Conservation (phyloP, 2,329 filamentous ascomycete genomes). For the Colletotrichum musae region DNA sequence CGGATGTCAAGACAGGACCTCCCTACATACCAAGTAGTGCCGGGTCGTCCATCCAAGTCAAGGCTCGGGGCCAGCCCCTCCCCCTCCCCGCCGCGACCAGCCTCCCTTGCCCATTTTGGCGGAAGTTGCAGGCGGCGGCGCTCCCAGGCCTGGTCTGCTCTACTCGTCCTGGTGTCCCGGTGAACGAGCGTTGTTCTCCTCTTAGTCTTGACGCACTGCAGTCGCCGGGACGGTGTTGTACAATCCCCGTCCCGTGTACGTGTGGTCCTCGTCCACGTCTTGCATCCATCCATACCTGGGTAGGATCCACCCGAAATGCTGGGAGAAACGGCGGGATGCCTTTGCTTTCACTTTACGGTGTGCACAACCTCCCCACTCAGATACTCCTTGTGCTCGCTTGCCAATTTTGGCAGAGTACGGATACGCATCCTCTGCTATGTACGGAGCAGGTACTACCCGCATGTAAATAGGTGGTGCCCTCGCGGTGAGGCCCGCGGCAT, state of each 20-base stretch:
- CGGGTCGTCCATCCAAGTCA: conserved; percentile 25
- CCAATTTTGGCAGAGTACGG: too few relatives aligned
- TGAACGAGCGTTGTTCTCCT: conserved; percentile 35
- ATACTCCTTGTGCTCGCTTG: too few relatives aligned
- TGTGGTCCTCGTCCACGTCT: conserved; percentile 7
- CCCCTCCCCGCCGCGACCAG: conserved; percentile 26
- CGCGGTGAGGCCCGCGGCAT: too few relatives aligned
- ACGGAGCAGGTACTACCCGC: too few relatives aligned
- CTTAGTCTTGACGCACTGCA: conserved; percentile 3
- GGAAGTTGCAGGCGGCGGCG: background rate
- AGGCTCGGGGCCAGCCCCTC: conserved; percentile 19
- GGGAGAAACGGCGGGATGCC: too few relatives aligned
- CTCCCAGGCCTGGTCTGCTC: conserved; percentile 15
- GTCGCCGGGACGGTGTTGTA: conserved; percentile 1
- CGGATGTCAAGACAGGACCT: too few relatives aligned
- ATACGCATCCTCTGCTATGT: too few relatives aligned
- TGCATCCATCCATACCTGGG: conserved; percentile 8
- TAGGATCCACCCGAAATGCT: too few relatives aligned
- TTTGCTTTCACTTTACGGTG: too few relatives aligned
- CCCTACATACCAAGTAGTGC: background rate
- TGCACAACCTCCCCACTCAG: too few relatives aligned
- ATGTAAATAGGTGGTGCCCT: background rate
- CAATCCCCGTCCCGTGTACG: conserved; percentile 24
- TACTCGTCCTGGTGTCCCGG: conserved; percentile 29
- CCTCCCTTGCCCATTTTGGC: conserved; percentile 39